Conservation (phyloP, 2,329 filamentous ascomycete genomes). For the Chaetoscypha palmicola region DNA sequence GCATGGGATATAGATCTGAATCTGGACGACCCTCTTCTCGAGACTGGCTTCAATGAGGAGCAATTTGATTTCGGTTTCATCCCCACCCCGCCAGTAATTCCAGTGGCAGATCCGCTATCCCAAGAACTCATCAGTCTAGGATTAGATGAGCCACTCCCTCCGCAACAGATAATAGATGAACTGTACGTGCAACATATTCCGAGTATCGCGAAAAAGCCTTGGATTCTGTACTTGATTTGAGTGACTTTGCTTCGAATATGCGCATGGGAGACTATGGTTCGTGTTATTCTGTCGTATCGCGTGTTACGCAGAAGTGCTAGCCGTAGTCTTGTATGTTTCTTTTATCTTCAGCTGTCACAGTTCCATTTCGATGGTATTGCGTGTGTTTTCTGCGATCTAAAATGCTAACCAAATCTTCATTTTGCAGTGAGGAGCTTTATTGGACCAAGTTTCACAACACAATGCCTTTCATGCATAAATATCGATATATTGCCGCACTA, state of each 20-base stretch:
- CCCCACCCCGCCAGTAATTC: constrained; percentile 3
- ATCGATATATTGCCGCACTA: constrained; percentile 67
- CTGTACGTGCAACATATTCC: constrained; percentile 47
- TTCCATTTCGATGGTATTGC: no score
- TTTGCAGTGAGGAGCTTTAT: constrained; percentile 60
- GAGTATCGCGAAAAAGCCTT: constrained; percentile 10
- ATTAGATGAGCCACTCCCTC: constrained; percentile 73
- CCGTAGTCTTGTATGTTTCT: no score
- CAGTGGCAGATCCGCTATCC: constrained; percentile 41
- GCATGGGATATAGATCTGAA: constrained; percentile 26
- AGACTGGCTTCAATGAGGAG: constrained; percentile 15
- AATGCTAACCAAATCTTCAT: background rate
- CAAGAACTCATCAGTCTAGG: constrained; percentile 67
- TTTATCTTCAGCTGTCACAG: no score
- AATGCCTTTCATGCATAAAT: constrained; percentile 70
- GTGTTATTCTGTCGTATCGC: no score
- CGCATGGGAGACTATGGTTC: no score
- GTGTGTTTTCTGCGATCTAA: no score
- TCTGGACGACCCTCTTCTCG: constrained; percentile 15
- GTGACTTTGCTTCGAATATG: no score
- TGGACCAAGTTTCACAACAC: constrained; percentile 69
- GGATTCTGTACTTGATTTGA: no score
- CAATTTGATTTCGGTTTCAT: constrained; percentile 14
- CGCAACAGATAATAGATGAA: constrained; percentile 73
- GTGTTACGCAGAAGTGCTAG: no score